Percentiles rank a stretch among this genome's conserved stretches.
phyloP scores from a whole-genome alignment of 768 basidiomycete species.

The Calocera cornea region DNA sequence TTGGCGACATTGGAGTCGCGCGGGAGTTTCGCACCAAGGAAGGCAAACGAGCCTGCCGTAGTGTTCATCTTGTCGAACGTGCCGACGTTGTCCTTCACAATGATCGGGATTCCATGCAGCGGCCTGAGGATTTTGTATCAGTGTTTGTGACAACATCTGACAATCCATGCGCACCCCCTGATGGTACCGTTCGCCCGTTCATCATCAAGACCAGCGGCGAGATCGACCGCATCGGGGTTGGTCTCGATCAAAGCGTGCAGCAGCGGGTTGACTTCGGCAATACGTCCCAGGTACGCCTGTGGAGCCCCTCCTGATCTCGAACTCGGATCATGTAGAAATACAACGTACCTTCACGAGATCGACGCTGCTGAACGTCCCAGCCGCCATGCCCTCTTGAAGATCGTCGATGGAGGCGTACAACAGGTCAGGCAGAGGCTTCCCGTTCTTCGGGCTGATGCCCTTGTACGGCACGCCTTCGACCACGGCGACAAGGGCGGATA shows the following conservation, averaged over 20 bases:
- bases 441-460: too few relatives aligned
- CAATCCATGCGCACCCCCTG: too few relatives aligned
- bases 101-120: constrained; percentile 30
- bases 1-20: background rate
- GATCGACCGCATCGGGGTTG: constrained; percentile 27
- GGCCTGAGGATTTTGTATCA: constrained; percentile 16
- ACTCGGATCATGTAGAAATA: too few relatives aligned
- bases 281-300: constrained; percentile 33
- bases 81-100: constrained; percentile 26
- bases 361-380: constrained; percentile 29
- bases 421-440: too few relatives aligned
- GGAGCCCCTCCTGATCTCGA: too few relatives aligned
- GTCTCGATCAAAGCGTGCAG: constrained; percentile 31
- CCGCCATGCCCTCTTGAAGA: constrained; percentile 28
- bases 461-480: too few relatives aligned
- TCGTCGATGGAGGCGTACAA: constrained; percentile 31
- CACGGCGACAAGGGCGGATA: too few relatives aligned
- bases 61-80: constrained; percentile 17
- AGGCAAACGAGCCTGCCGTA: constrained; percentile 9
- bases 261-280: constrained; percentile 33
- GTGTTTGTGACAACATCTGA: too few relatives aligned
- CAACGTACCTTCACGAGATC: constrained; percentile 31
- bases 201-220: constrained; percentile 26
- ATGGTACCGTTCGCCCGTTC: constrained; percentile 18
- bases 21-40: background rate